These are phyloP conservation scores for Thoreauomyces humboldtii DNA, from an alignment of 192 early-diverging fungal species.

Conservation along the genomic window DNA sequence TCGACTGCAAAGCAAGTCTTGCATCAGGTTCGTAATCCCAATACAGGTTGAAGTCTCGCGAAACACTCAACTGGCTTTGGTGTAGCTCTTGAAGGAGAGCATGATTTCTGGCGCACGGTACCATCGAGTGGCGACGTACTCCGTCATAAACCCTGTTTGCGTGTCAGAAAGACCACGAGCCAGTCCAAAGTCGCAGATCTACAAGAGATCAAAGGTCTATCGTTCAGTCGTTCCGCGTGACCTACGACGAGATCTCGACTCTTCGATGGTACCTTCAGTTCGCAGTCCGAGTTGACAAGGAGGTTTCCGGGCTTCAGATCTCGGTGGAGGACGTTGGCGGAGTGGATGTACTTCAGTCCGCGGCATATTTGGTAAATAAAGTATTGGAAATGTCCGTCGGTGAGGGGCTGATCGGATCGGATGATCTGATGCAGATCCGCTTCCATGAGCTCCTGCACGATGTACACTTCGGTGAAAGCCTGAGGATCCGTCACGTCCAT, in stretches of 20 bases:
- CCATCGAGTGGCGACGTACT: slow-evolving; percentile 99
- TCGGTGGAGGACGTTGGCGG: slow-evolving; percentile 89
- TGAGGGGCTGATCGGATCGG: slow-evolving; percentile 71
- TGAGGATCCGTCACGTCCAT: slow-evolving; percentile 65
- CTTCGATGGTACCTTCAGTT: slow-evolving; percentile 85
- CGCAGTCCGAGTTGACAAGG: slow-evolving; percentile 97
- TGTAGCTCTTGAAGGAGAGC: slow-evolving; percentile 96
- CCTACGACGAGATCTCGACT: no score
- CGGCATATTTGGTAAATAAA: slow-evolving; percentile 87
- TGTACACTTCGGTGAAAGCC: slow-evolving; percentile 55
- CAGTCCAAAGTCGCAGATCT: slow-evolving; percentile 99
- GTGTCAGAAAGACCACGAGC: slow-evolving; percentile 87
- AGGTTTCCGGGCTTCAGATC: slow-evolving; percentile 95
- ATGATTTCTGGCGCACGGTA: slow-evolving; percentile 99
- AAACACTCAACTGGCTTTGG: slow-evolving; percentile 91
- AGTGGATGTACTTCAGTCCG: slow-evolving; percentile 91
- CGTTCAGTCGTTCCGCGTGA: no score
- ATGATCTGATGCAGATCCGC: slow-evolving; percentile 90
- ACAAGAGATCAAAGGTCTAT: no score
- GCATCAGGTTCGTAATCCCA: background rate
- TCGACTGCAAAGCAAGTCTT: slow-evolving; percentile 48
- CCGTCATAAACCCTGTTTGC: slow-evolving; percentile 94
- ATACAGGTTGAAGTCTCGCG: background rate
- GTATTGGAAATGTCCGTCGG: slow-evolving; percentile 88
- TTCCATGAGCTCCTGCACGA: slow-evolving; percentile 81